Evolutionary conservation across 2,329 filamentous ascomycete species (phyloP).

Genomic region (Botrytis sinoallii): DNA sequence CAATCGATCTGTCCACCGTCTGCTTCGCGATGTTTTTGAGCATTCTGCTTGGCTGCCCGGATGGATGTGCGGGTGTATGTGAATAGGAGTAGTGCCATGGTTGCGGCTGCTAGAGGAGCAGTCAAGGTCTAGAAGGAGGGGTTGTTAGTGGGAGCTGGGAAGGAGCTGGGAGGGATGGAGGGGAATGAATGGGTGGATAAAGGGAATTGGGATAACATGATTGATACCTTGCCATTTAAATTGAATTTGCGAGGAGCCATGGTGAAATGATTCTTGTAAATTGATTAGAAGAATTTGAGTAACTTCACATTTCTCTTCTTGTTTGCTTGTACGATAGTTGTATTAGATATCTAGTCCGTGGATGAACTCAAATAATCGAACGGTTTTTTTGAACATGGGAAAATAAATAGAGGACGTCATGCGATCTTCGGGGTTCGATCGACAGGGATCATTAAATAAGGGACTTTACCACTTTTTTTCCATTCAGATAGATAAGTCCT

Average conservation of each 20-base stretch:
- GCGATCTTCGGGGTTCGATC: constrained; percentile 16
- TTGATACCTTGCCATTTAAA: constrained; percentile 30
- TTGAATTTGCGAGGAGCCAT: constrained; percentile 34
- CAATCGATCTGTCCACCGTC: constrained; percentile 54
- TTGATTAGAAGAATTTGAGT: not conserved
- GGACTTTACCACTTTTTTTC: constrained; percentile 14
- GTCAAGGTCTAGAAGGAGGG: constrained; percentile 38
- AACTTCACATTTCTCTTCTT: not conserved
- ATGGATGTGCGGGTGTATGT: constrained; percentile 64
- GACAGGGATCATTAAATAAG: constrained; percentile 18
- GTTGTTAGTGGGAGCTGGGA: not conserved
- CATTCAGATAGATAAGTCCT: not conserved
- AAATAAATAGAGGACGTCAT: constrained; percentile 20
- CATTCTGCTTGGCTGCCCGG: constrained; percentile 62
- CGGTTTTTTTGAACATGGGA: constrained; percentile 13
- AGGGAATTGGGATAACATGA: not conserved
- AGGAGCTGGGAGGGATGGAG: not conserved
- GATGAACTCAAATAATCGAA: not conserved
- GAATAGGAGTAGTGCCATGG: constrained; percentile 52
- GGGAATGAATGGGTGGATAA: not conserved
- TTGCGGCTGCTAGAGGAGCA: constrained; percentile 51
- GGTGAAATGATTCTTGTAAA: not conserved
- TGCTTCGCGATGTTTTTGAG: constrained; percentile 55
- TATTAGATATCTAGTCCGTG: not conserved
- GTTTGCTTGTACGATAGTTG: not conserved